Evolutionary conservation across 192 early-diverging fungal species (phyloP), one percentile per base, ranked within the genome.

Genomic region (Pilaira anomala): DNA sequence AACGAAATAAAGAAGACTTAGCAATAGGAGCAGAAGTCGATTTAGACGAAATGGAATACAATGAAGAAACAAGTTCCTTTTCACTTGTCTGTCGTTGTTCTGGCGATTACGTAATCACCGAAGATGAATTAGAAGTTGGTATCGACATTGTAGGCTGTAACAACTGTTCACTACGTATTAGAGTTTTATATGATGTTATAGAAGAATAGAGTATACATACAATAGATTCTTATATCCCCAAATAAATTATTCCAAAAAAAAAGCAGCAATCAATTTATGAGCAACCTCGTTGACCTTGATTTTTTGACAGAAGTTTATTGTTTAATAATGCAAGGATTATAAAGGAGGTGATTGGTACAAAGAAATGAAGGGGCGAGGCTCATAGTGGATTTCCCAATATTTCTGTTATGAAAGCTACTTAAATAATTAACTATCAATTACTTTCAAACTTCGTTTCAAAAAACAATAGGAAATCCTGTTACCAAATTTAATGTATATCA

Each of bases 21-120:
- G 81, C 83, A 2, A 83, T 91, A 36, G 83, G 89, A 61, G 85
- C 80, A 36, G 88, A 90, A 29, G 76, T 93, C 22, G 89, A 91
- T 71, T 62, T 93, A 59, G 91, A 93, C 61, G 88, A 90, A 24
- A 91, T 93, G 91, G 85, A 85, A 2, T 90, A 82, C 44, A 76
- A 88, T 53, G 81, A 87, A 62, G 75, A 75, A 29, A 39, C 48
- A 14, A 48, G 65, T 0, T 52, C 49, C 1, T 92, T 81, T 53
- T 66, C 81, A 13, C 71, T 76, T 4, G 69, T 75, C 3, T 92
- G 90, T 62, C 77, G 90, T 22, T 92, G 90, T 74, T 80, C 87
- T 12, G 82, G 85, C 26, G 62, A 54, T 26, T 88, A 89, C 61
- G 39, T 62, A 12, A 85, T 92, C 12, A 64, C 69, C 0, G 87